Evolutionary conservation across 768 basidiomycete species (phyloP).

Genomic region (Pisolithus orientalis): DNA sequence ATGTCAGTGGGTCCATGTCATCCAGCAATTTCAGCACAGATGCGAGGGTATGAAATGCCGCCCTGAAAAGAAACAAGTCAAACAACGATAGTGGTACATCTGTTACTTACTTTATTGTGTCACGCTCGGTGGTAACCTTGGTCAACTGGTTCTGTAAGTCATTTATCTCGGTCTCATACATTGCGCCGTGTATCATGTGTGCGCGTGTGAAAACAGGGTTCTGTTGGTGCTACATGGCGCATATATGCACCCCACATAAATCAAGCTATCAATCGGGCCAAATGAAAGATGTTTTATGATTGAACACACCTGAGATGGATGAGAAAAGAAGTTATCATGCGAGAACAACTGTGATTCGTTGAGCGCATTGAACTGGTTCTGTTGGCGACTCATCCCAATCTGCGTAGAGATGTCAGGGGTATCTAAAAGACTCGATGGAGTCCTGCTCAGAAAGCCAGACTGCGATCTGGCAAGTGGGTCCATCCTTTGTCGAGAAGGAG

Average conservation of each 20-base stretch:
- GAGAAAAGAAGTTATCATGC: too few relatives aligned
- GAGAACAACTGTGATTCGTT: too few relatives aligned
- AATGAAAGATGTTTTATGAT: too few relatives aligned
- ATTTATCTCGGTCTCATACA: not conserved
- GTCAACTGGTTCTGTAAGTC: not conserved
- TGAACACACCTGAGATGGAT: too few relatives aligned
- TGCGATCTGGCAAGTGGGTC: too few relatives aligned
- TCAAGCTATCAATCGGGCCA: not conserved
- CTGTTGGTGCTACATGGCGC: not conserved
- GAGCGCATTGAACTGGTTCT: too few relatives aligned
- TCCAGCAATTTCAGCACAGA: not conserved
- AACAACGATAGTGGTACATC: not conserved
- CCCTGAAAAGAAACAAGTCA: not conserved
- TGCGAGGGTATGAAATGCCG: not conserved
- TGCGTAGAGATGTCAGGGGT: not conserved
- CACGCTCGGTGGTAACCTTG: not conserved
- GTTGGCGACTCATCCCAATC: not conserved
- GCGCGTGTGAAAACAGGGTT: not conserved
- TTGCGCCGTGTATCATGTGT: not conserved
- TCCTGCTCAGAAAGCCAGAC: not conserved
- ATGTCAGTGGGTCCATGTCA: not conserved
- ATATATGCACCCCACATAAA: too few relatives aligned
- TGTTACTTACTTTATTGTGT: not conserved
- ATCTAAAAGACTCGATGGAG: not conserved
- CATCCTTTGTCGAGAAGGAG: too few relatives aligned